phyloP scores from a whole-genome alignment of 805 yeast species.

The Spathaspora gorwiae region DNA sequence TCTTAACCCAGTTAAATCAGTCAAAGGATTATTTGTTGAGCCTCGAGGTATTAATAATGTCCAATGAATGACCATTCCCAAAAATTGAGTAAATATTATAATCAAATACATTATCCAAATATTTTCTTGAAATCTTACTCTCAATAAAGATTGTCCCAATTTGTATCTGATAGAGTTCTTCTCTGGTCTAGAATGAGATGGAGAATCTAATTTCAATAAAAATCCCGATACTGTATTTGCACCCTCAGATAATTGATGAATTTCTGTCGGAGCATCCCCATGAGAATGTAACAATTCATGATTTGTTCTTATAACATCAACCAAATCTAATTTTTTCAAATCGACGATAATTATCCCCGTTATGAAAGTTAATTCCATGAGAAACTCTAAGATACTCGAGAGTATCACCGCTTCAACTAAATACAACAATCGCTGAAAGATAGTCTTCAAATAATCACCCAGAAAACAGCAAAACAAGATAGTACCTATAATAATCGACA shows the following conservation, averaged over 20 bases:
- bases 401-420: conserved; percentile 20
- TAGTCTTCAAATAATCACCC: conserved; percentile 9
- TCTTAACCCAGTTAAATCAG: conserved; percentile 2
- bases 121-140: conserved; percentile 16
- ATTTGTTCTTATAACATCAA: conserved; percentile 44
- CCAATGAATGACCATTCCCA: conserved; percentile 18
- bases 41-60: conserved; percentile 14
- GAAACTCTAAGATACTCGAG: conserved; percentile 54
- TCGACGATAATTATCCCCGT: conserved; percentile 66
- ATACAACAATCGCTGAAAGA: conserved; percentile 9
- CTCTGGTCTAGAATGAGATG: conserved; percentile 11
- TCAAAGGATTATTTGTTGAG: neutral
- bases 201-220: conserved; percentile 14
- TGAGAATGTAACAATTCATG: conserved; percentile 1
- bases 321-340: conserved; percentile 56
- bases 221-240: conserved; percentile 22
- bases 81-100: conserved; percentile 6
- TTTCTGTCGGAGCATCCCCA: neutral
- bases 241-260: conserved; percentile 8
- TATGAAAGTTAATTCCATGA: conserved; percentile 60
- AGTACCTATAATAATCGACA: neutral
- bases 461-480: conserved; percentile 10
- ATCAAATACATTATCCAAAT: conserved; percentile 12
- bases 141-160: conserved; percentile 30
- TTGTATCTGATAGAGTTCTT: conserved; percentile 20